Base-by-base conservation (phyloP, 192 early-diverging fungal genomes). In the Coemansia nantahalensis region DNA sequence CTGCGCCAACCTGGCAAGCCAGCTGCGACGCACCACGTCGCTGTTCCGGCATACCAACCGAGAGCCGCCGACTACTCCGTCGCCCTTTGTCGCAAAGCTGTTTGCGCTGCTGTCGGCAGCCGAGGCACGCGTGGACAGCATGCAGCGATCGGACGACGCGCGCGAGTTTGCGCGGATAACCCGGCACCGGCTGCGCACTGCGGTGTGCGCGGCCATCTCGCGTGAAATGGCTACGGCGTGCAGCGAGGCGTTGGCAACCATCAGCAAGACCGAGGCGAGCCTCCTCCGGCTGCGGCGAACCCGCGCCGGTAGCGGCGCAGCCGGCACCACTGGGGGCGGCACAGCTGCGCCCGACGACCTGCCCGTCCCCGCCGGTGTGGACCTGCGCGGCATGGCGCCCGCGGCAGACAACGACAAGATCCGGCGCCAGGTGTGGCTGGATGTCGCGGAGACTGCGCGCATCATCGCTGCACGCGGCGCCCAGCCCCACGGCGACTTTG, bases 231-330 rank as follows among this genome's bases (percentile, higher is more conserved):
- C 70, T 19, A 36, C 33, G 12, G 63, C 33, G 4, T 52, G 49
- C 9, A 12, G 14, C 8, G 70, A 74, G 7, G 63, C 70, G 2
- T 41, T 74, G 54, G 54, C 59, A 11, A 62, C 70, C 9, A 56
- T 74, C 26, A 74, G 70, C 51, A 65, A 66, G 42, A 75, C 72
- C 0, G 72, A 75, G 45, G 72, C 64, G 13, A 75, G 72, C 19
- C 39, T 75, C 40, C 54, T 48, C 21, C 39, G 72, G 15, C 49
- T 75, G 42, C 58, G 26, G 3, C 26, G 26, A 7, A 28, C 26
- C 26, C 26, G 26, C 26, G 7, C 26, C 26, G 26, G 26, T n/a
- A n/a, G n/a, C n/a, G n/a, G n/a, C n/a, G n/a, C n/a, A n/a, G n/a
- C n/a, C 26, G 26, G 26, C 26, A 28, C 26, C 26, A 7, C 4